These are phyloP conservation scores for Phascolomyces articulosus DNA, from an alignment of 371 early-diverging fungal genomes.

Conservation along the genomic window DNA sequence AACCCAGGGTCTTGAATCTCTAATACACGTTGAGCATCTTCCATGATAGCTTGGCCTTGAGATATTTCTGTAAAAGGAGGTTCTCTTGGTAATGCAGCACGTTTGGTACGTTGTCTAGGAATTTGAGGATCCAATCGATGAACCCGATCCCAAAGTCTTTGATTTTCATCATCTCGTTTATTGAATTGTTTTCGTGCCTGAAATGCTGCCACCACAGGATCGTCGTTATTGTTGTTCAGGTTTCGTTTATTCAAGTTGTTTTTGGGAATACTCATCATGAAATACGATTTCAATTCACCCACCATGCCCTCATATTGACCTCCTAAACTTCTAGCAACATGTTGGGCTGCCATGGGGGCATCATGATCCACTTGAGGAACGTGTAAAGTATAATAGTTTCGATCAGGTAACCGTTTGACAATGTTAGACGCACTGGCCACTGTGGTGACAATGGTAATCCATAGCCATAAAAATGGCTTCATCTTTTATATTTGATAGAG, in stretches of 20 bases:
- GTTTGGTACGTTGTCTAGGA: slow-evolving; percentile 19
- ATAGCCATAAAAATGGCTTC: neutral
- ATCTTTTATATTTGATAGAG: neutral
- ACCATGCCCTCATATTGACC: slow-evolving; percentile 58
- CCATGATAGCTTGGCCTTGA: slow-evolving; percentile 13
- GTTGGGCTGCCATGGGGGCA: slow-evolving; percentile 19
- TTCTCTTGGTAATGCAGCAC: slow-evolving; percentile 21
- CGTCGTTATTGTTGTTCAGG: slow-evolving; percentile 24
- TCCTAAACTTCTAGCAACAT: slow-evolving; percentile 40
- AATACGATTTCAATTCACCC: slow-evolving; percentile 64
- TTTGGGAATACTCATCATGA: slow-evolving; percentile 47
- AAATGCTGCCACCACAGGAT: slow-evolving; percentile 20
- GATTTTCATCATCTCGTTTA: slow-evolving; percentile 6
- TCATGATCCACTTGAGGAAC: slow-evolving; percentile 19
- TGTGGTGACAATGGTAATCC: neutral
- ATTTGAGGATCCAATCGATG: slow-evolving; percentile 26
- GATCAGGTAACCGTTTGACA: slow-evolving; percentile 23
- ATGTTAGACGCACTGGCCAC: neutral
- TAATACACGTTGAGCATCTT: slow-evolving; percentile 26
- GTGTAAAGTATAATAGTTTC: slow-evolving; percentile 53
- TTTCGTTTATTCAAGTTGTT: slow-evolving; percentile 12
- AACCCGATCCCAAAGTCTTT: slow-evolving; percentile 15
- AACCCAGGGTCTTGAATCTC: slow-evolving; percentile 76
- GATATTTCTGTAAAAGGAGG: slow-evolving; percentile 14
- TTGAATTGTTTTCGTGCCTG: slow-evolving; percentile 12